A percentile compares a stretch with the other conserved stretches of the same genome.
Conservation (phyloP, 2,329 filamentous ascomycete species). For the Ophiostoma piceae region DNA sequence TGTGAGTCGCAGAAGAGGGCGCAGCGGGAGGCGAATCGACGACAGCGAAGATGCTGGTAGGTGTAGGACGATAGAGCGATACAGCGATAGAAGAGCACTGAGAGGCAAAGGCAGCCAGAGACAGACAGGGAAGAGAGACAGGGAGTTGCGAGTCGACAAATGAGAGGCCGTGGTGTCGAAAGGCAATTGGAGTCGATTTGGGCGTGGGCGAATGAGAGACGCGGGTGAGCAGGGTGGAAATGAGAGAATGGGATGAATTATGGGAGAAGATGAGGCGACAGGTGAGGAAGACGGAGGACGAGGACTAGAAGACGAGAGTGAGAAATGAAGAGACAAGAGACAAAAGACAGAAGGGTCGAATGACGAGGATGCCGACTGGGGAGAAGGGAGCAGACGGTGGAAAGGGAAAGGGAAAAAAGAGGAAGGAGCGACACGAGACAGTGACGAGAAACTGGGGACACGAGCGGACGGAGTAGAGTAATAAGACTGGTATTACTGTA, state of each 20-base stretch:
- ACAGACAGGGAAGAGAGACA: not conserved
- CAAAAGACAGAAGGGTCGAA: not conserved
- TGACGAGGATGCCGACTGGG: conserved; percentile 4
- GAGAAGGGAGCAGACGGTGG: not conserved
- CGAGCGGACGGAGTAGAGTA: not conserved
- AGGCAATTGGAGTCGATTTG: not conserved
- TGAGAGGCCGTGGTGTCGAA: not conserved
- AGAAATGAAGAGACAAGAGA: not conserved
- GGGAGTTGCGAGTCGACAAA: conserved; percentile 8
- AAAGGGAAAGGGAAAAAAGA: conserved; percentile 1
- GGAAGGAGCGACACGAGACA: conserved; percentile 9
- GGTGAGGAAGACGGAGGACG: not conserved
- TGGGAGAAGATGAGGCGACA: not conserved
- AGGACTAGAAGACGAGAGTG: not conserved
- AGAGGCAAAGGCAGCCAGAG: not conserved
- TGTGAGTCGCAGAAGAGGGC: not conserved
- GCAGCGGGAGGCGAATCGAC: conserved; percentile 8
- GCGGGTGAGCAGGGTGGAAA: not conserved
- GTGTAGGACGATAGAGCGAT: not conserved
- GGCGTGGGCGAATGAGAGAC: conserved; percentile 9
- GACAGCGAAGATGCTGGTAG: not conserved
- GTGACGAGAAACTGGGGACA: conserved; percentile 4
- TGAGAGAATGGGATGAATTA: not conserved
- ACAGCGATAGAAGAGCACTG: not conserved
- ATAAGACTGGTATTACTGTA: not conserved